Conservation (phyloP, 192 early-diverging fungal species). For the Oehlia diaphana region DNA sequence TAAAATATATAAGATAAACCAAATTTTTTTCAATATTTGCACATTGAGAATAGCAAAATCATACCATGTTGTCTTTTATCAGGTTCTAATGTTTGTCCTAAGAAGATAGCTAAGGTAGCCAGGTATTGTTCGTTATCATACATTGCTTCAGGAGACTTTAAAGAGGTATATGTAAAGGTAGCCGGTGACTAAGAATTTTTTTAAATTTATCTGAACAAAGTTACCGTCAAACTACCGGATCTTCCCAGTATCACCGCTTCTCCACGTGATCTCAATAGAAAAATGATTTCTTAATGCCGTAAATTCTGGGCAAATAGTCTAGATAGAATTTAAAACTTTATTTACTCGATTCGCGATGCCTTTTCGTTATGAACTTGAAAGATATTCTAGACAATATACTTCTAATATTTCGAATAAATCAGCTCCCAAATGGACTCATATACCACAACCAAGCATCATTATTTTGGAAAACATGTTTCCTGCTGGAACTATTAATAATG, state of each 20-base stretch:
- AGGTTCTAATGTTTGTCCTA: slow-evolving; percentile 64
- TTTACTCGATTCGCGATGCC: background rate
- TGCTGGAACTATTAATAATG: background rate
- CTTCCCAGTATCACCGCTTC: too few species aligned
- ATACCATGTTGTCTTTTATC: slow-evolving; percentile 58
- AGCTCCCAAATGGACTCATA: background rate
- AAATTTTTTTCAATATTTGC: slow-evolving; percentile 8
- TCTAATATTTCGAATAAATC: background rate
- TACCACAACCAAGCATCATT: background rate
- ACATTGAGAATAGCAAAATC: background rate
- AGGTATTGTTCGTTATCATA: slow-evolving; percentile 46
- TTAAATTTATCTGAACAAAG: too few species aligned
- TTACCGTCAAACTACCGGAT: too few species aligned
- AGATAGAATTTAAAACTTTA: too few species aligned
- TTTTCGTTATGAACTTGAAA: slow-evolving; percentile 3
- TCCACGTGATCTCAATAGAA: too few species aligned
- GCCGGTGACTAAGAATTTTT: too few species aligned
- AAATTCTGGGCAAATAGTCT: too few species aligned
- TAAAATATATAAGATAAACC: slow-evolving; percentile 29
- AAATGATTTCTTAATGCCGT: too few species aligned
- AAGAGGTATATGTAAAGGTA: background rate
- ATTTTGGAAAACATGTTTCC: slow-evolving; percentile 6
- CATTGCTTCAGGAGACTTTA: background rate
- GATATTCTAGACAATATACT: slow-evolving; percentile 1
- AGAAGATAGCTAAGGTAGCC: slow-evolving; percentile 48